Conservation (phyloP, 352 stramenopile species). For the Ochromonadaceae sp. region DNA sequence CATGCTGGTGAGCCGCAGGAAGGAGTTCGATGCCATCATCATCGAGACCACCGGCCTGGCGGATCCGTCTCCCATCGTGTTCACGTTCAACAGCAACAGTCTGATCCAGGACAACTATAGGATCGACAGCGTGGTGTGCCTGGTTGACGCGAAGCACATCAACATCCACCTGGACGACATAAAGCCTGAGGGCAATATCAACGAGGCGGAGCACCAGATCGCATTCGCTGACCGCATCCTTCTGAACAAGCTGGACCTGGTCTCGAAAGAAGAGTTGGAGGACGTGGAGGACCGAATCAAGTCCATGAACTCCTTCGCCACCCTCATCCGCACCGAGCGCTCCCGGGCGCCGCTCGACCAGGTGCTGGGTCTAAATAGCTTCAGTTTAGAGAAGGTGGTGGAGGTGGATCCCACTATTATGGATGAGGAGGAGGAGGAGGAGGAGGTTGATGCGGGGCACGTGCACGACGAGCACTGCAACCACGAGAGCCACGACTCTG, state of each 20-base stretch:
- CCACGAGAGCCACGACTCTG: conserved; percentile 15
- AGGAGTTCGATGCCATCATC: conserved; percentile 87
- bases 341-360: conserved; percentile 41
- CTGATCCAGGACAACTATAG: conserved; percentile 68
- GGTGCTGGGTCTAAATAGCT: conserved; percentile 44
- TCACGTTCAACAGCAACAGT: conserved; percentile 78
- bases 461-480: background rate
- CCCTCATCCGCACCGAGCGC: conserved; percentile 53
- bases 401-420: conserved; percentile 40
- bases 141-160: conserved; percentile 81
- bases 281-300: conserved; percentile 42
- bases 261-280: conserved; percentile 44
- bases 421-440: conserved; percentile 35
- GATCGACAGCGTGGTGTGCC: conserved; percentile 84
- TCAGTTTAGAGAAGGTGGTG: conserved; percentile 50
- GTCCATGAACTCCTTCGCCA: conserved; percentile 62
- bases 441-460: background rate
- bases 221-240: conserved; percentile 90
- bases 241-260: conserved; percentile 95
- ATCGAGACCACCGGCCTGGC: conserved; percentile 91
- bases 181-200: conserved; percentile 52
- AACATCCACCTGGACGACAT: conserved; percentile 51
- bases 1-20: conserved; percentile 66
- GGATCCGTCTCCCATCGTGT: conserved; percentile 87
- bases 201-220: conserved; percentile 85